Evolutionary conservation across 305 asterid genomes (phyloP), one percentile per base, ranked within the genome.

Genomic region (Fraxinus nigra): DNA sequence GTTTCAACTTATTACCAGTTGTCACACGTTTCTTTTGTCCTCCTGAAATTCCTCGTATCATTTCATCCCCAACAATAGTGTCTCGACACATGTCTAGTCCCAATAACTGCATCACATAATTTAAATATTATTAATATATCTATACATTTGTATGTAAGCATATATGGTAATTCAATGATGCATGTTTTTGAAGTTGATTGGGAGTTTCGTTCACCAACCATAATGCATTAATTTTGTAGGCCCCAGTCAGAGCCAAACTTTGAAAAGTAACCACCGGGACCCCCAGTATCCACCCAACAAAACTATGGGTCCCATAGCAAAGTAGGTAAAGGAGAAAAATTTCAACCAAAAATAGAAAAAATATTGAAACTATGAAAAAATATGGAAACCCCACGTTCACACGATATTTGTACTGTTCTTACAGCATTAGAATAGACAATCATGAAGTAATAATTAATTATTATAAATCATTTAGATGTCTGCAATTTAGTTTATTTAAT

Each of bases 1-100:
- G 33, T 28, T 0, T n/a, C 18, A 72, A 46, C 22, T 59, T 20
- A 77, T 76, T 63, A 91, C 94, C 93, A 75, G 95, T 91, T 1
- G 95, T 91, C 70, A 91, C 95, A 16, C 93, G 90, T 80, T 91
- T 90, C 79, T 90, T 89, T 70, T 92, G 93, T 22, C 94, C 94
- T 3, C 96, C 96, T 11, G 94, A 90, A 65, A 92, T 92, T 61
- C 96, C 96, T 79, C 96, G 78, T 56, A 78, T 83, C 96, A 92
- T 90, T 70, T 89, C 93, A 85, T 92, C 91, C 1, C 96, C 96
- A 76, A 90, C 93, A 24, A 92, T 89, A 0, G 92, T 92, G 82
- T 90, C 93, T 30, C 86, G 83, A 81, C 95, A 92, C 63, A 87
- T 87, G 69, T 89, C 92, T 7, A 92, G 90, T 38, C 94, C 97